These are phyloP conservation scores for Cladophialophora bantiana DNA, from an alignment of 2,329 filamentous ascomycete species.

Conservation along the genomic window DNA sequence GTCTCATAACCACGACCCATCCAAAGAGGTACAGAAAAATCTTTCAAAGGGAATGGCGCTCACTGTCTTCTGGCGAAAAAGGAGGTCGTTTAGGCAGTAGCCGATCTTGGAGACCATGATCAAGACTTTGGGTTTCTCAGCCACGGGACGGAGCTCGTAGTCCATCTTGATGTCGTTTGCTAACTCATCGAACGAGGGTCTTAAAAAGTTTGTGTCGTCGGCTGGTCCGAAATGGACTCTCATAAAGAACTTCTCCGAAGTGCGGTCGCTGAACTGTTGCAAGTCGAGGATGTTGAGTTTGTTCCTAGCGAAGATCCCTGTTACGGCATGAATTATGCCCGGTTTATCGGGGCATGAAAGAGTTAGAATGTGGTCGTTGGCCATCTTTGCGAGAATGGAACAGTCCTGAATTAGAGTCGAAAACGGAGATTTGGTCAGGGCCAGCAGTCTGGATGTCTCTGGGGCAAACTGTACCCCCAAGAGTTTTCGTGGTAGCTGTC, in stretches of 20 bases:
- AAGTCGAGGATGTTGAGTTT: slow-evolving; percentile 83
- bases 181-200: slow-evolving; percentile 64
- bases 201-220: slow-evolving; percentile 57
- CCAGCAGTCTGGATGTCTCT: slow-evolving; percentile 1
- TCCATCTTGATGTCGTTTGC: slow-evolving; percentile 71
- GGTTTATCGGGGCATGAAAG: slow-evolving; percentile 84
- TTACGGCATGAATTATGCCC: slow-evolving; percentile 85
- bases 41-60: neutral
- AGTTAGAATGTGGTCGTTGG: slow-evolving; percentile 73
- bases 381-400: slow-evolving; percentile 40
- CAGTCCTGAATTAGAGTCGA: neutral
- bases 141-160: slow-evolving; percentile 72
- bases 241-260: slow-evolving; percentile 83
- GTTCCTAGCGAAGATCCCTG: slow-evolving; percentile 74
- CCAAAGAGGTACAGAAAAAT: neutral
- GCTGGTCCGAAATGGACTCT: slow-evolving; percentile 79
- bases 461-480: neutral
- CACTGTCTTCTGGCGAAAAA: slow-evolving; percentile 75
- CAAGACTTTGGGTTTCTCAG: slow-evolving; percentile 75
- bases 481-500: neutral
- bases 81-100: slow-evolving; percentile 82
- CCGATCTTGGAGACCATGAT: slow-evolving; percentile 93
- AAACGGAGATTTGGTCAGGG: neutral
- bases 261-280: slow-evolving; percentile 81
- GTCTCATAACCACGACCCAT: neutral